Percentiles rank a stretch among this genome's conserved stretches.
Conservation (phyloP, 129 eudicot species). For the Helichrysum umbraculigerum region DNA sequence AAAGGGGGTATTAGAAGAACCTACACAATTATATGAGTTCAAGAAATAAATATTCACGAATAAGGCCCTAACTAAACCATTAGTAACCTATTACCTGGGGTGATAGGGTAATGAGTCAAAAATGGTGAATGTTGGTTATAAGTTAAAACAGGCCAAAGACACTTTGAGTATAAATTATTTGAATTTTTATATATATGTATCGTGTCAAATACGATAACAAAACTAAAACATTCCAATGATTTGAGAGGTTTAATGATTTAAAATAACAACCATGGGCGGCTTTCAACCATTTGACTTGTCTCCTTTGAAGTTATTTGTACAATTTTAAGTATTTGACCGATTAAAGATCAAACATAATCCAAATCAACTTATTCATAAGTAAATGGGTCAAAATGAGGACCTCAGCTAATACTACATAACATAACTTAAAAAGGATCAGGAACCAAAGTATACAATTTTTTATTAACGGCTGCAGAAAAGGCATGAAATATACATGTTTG, state of each 20-base stretch:
- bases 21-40: conserved; percentile 1
- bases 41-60: neutral
- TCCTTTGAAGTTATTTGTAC: neutral
- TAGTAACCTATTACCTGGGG: neutral
- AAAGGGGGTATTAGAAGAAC: conserved; percentile 11
- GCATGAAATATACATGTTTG: neutral
- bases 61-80: neutral
- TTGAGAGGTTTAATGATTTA: neutral
- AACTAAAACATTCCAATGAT: too few relatives aligned
- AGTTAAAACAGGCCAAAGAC: too few relatives aligned
- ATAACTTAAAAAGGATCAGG: neutral
- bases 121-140: too few relatives aligned
- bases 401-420: neutral
- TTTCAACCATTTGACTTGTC: neutral
- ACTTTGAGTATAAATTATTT: too few relatives aligned
- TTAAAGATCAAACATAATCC: neutral
- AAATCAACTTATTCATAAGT: neutral
- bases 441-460: neutral
- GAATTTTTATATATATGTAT: too few relatives aligned
- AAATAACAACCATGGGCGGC: neutral
- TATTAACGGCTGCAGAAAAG: neutral
- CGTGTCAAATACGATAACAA: too few relatives aligned
- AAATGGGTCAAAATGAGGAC: neutral
- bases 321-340: neutral
- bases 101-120: too few relatives aligned